Base-by-base conservation (phyloP, 441 rosid species). In the Sinapis alba region DNA sequence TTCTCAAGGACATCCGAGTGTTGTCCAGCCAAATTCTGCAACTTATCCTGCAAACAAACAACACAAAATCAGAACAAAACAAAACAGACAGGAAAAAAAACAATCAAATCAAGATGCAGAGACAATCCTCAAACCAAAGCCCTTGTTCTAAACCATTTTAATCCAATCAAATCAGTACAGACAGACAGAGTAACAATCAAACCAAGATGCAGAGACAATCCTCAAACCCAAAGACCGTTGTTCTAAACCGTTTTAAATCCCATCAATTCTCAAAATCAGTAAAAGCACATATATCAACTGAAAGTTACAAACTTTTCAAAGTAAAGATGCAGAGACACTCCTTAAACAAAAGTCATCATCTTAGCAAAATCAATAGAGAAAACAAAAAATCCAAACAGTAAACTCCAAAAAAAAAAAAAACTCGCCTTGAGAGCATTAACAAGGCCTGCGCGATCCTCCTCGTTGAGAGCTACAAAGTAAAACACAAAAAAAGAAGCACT, bases 11-110 rank as follows among this genome's bases (percentile, higher is more conserved):
- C 20, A 47, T 47, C 54, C 21, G 21, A 16, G 54, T 47, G 54
- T 47, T 47, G 54, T 47, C 54, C 54, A 16, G 54, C 54, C 54
- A 47, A 47, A 47, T 47, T 47, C 54, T 47, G 54, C 54, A 47
- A 47, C 54, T 47, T 47, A 16, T 47, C 19, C 54, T 47, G 21
- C 47, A 41, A 2, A 15, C 54, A 47, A 11, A 47, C 57, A 50
- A n/a, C 9, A 45, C 18, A 47, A 50, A 7, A 50, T 36, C 43
- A 36, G 13, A 10, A 16, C 3, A 50, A 8, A n/a, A n/a, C n/a
- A n/a, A n/a, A n/a, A 50, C 21, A 43, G 18, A 43, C 16, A 43
- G 45, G 4, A 13, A 36, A 36, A 2, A 41, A 43, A n/a, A n/a
- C 15, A 43, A 43, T 9, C 43, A 36, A 11, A 36, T n/a, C n/a